Evolutionary conservation across 129 eudicot genomes (phyloP).

Genomic region (Heracleum sosnowskyi): DNA sequence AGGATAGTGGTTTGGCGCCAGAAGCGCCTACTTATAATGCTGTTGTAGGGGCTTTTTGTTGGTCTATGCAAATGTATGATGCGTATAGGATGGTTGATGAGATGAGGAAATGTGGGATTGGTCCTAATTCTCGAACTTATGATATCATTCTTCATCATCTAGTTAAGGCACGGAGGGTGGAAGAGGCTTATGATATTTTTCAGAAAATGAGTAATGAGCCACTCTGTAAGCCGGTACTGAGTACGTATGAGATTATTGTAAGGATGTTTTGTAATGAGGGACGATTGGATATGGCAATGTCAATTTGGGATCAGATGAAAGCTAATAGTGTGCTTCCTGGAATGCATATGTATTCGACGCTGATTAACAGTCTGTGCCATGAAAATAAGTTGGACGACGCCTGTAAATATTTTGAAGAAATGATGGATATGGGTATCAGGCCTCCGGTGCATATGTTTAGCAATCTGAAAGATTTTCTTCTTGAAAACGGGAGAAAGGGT

Average conservation of each 20-base stretch:
- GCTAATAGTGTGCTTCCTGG: conserved; percentile 67
- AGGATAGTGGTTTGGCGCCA: conserved; percentile 36
- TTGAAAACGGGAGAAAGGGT: conserved; percentile 65
- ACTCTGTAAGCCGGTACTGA: conserved; percentile 60
- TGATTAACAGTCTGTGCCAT: conserved; percentile 52
- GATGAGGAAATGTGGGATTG: conserved; percentile 51
- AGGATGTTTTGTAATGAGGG: conserved; percentile 80
- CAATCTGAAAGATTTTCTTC: conserved; percentile 52
- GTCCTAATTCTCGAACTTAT: conserved; percentile 86
- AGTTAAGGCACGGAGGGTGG: conserved; percentile 34
- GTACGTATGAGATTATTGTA: conserved; percentile 75
- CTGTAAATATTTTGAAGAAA: conserved; percentile 58
- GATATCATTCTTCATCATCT: conserved; percentile 83
- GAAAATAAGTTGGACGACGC: conserved; percentile 58
- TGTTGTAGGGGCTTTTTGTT: conserved; percentile 79
- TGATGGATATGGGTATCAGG: conserved; percentile 87
- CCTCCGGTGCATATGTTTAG: conserved; percentile 71
- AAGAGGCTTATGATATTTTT: conserved; percentile 62
- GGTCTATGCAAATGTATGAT: conserved; percentile 49
- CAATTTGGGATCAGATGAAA: conserved; percentile 81
- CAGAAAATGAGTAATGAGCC: conserved; percentile 42
- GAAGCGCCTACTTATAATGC: conserved; percentile 91
- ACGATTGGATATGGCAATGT: conserved; percentile 47
- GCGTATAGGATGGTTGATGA: conserved; percentile 63
- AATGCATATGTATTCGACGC: conserved; percentile 71